Base-by-base conservation (phyloP, 179 eudicot species). In the Beta corolliflora region DNA sequence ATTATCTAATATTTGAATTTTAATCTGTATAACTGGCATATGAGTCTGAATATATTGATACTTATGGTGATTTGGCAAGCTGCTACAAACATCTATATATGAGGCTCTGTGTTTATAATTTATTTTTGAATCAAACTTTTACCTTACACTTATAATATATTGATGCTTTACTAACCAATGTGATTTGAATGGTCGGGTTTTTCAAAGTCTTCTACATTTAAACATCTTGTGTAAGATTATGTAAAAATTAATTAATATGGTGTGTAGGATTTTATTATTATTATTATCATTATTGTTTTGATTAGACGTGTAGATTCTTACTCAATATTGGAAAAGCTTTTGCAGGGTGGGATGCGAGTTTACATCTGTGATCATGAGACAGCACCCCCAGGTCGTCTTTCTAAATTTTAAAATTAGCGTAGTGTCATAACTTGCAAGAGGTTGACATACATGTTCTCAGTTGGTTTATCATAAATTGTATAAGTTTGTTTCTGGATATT, bases 311-410 rank as follows among this genome's bases (percentile, higher is more conserved):
- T 36, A 36, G 45, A 48, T 75, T 52, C n/a, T 55, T 46, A 61
- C 67, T 41, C 60, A 66, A 41, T 56, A 19, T n/a, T 25, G 77
- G 19, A 55, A 53, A 54, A 36, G 7, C 69, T 75, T 81, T 52
- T 89, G 88, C 89, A 93, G 97, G 94, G 95, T 74, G 88, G 94
- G n/a, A 81, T 91, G 88, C 94, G 91, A 58, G 91, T 93, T 75
- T 94, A 94, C 86, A 70, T 91, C 41, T 88, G 93, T 77, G 93
- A 91, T 79, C 95, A 87, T 67, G 95, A 94, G 14, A 92, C 97
- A 71, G 81, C 91, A 19, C 95, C 98, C 58, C 97, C 98, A 89
- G 97, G 98, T 93, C 45, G 66, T 82, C 79, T 79, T 78, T 54
- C 9, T 13, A 77, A 16, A 15, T 12, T 18, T 36, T 66, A n/a